These are phyloP conservation scores for Astrothelium macrocarpum DNA, from an alignment of 495 filamentous ascomycete species.

Conservation along the genomic window DNA sequence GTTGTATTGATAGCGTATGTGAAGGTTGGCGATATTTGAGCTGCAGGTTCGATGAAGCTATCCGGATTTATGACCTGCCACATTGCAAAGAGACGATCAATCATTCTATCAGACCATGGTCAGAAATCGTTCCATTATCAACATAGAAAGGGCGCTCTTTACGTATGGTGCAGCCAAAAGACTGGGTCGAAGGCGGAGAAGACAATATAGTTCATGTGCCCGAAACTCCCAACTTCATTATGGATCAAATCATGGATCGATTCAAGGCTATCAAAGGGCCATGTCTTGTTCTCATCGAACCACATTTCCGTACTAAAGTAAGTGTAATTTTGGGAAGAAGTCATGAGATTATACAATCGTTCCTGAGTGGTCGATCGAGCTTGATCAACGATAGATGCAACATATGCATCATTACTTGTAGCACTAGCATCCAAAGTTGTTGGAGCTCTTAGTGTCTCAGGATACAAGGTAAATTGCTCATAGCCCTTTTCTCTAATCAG, in stretches of 20 bases:
- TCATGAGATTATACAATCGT: conserved; percentile 52
- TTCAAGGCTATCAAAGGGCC: conserved; percentile 47
- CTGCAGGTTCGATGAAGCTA: conserved; percentile 42
- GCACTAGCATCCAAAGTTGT: conserved; percentile 34
- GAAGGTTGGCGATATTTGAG: conserved; percentile 42
- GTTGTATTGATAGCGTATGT: conserved; percentile 36
- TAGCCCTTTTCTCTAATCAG: conserved; percentile 15
- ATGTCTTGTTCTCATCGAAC: conserved; percentile 31
- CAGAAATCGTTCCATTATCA: neutral
- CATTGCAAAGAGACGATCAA: conserved; percentile 61
- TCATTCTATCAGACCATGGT: conserved; percentile 38
- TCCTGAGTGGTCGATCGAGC: conserved; percentile 36
- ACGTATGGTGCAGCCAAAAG: conserved; percentile 58
- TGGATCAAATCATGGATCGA: conserved; percentile 58
- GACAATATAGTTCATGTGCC: conserved; percentile 56
- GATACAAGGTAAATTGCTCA: conserved; percentile 38
- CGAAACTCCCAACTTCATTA: conserved; percentile 42
- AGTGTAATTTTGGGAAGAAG: conserved; percentile 47
- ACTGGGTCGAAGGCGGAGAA: conserved; percentile 66
- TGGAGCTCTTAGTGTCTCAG: conserved; percentile 42
- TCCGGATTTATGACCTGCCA: conserved; percentile 61
- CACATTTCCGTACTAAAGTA: conserved; percentile 50
- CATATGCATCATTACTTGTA: conserved; percentile 42
- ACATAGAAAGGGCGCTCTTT: conserved; percentile 10
- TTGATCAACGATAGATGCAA: conserved; percentile 41